These are phyloP conservation scores for Edaphochlamys debaryana DNA, from an alignment of 139 green algal species.

Conservation along the genomic window DNA sequence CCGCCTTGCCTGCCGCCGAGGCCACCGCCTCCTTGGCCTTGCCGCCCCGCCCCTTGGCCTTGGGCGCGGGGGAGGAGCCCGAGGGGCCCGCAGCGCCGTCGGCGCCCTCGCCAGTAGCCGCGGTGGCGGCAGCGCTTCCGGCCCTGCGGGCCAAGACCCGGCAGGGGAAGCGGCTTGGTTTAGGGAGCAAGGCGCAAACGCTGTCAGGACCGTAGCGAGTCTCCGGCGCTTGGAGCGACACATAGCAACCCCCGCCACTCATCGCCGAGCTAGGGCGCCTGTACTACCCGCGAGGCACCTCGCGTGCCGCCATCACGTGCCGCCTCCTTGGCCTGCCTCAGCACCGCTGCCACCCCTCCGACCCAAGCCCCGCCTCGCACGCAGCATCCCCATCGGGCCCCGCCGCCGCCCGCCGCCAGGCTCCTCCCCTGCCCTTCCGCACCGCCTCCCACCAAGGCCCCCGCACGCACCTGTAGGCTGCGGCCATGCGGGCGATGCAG, in stretches of 20 bases:
- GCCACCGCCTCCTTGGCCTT: neutral
- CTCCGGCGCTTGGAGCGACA: too few species aligned
- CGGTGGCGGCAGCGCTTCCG: too few species aligned
- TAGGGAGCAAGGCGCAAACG: too few species aligned
- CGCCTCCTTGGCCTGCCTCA: neutral
- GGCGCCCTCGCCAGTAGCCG: too few species aligned
- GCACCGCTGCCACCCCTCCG: neutral
- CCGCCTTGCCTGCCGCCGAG: neutral
- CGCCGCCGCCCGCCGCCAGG: neutral
- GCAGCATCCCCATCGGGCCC: neutral
- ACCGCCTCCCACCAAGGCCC: neutral
- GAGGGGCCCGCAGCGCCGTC: too few species aligned
- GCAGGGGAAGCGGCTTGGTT: too few species aligned
- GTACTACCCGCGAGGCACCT: too few species aligned
- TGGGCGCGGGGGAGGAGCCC: too few species aligned
- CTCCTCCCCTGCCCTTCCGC: neutral
- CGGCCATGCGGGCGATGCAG: conserved; percentile 80
- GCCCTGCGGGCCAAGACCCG: too few species aligned
- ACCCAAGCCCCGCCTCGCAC: neutral
- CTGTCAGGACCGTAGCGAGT: too few species aligned
- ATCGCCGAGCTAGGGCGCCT: too few species aligned
- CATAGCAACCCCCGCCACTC: too few species aligned
- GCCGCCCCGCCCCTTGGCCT: neutral
- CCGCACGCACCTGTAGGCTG: conserved; percentile 49
- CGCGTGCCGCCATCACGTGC: neutral